Evolutionary conservation across 2,329 filamentous ascomycete species (phyloP).

Genomic region (Xylariaceae sp.): DNA sequence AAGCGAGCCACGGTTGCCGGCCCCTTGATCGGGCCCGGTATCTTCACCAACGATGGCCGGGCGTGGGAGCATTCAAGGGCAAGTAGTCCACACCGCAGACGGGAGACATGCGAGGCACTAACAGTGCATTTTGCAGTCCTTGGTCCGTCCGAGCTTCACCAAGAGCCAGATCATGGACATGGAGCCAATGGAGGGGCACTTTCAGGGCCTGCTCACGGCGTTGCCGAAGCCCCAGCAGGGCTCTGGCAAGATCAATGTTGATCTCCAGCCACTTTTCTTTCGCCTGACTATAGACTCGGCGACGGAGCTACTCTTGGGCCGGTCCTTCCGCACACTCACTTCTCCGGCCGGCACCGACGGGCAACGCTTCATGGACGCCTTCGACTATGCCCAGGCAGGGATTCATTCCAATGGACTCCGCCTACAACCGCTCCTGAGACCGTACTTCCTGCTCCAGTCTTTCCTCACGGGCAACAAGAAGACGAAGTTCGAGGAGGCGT

Average conservation of each 20-base stretch:
- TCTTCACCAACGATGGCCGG: conserved; percentile 1
- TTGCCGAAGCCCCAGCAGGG: conserved; percentile 1
- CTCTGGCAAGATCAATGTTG: conserved; percentile 2
- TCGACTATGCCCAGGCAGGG: conserved; percentile 4
- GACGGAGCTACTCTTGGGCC: conserved; percentile 4
- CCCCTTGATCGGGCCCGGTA: conserved; percentile 1
- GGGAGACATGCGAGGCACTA: not conserved
- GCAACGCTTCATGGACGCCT: conserved; percentile 3
- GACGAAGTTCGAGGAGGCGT: conserved; percentile 2
- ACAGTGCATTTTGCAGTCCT: not conserved
- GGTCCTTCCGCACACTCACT: conserved; percentile 1
- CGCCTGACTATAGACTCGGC: conserved; percentile 4
- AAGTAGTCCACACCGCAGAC: not conserved
- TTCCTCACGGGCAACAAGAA: conserved; percentile 1
- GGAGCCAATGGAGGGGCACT: conserved; percentile 1
- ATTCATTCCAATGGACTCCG: conserved; percentile 1
- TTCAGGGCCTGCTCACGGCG: conserved; percentile 4
- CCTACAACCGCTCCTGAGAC: not conserved
- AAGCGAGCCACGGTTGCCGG: conserved; percentile 2
- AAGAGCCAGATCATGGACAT: conserved; percentile 1
- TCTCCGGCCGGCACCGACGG: not conserved
- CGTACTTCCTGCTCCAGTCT: conserved; percentile 1
- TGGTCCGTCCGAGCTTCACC: conserved; percentile 3
- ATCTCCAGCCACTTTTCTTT: conserved; percentile 6
- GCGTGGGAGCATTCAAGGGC: conserved; percentile 5